Conservation (phyloP, 768 basidiomycete species). For the Mycena capillaripes region DNA sequence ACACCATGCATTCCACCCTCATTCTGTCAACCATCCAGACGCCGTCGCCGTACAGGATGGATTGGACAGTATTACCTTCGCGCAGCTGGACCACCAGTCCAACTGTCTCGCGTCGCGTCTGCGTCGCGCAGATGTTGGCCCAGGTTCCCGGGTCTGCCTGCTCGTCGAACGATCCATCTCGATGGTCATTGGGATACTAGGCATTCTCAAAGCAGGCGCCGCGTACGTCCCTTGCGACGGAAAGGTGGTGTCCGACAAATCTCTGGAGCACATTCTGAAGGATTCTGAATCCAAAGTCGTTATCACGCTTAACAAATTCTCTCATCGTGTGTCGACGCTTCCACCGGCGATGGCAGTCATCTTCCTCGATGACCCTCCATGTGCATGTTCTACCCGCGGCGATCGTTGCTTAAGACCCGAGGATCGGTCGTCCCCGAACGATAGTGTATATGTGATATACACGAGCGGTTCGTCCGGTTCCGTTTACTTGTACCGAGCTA, state of each 20-base stretch:
- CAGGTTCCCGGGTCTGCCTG: slow-evolving; percentile 67
- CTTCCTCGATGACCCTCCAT: slow-evolving; percentile 50
- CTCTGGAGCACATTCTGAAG: slow-evolving; percentile 63
- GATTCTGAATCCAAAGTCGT: slow-evolving; percentile 61
- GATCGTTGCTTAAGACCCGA: slow-evolving; percentile 51
- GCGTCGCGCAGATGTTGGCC: slow-evolving; percentile 51
- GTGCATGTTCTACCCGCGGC: slow-evolving; percentile 39
- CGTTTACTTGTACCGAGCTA: neutral
- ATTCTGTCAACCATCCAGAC: slow-evolving; percentile 57
- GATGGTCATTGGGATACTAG: slow-evolving; percentile 68
- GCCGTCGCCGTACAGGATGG: slow-evolving; percentile 65
- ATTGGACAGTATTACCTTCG: slow-evolving; percentile 62
- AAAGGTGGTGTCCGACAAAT: slow-evolving; percentile 67
- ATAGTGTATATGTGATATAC: slow-evolving; percentile 72
- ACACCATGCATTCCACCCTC: slow-evolving; percentile 68
- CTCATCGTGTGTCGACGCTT: slow-evolving; percentile 50
- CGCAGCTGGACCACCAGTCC: slow-evolving; percentile 58
- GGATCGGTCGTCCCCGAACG: slow-evolving; percentile 53
- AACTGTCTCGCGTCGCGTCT: slow-evolving; percentile 28
- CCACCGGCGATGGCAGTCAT: slow-evolving; percentile 37
- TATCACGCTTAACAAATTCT: slow-evolving; percentile 59
- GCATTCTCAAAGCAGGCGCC: slow-evolving; percentile 69
- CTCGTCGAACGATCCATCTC: slow-evolving; percentile 67
- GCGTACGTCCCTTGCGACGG: slow-evolving; percentile 74
- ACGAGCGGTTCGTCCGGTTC: slow-evolving; percentile 62